Conservation (phyloP, 2,329 filamentous ascomycete genomes). For the Berkeleyomyces rouxiae region DNA sequence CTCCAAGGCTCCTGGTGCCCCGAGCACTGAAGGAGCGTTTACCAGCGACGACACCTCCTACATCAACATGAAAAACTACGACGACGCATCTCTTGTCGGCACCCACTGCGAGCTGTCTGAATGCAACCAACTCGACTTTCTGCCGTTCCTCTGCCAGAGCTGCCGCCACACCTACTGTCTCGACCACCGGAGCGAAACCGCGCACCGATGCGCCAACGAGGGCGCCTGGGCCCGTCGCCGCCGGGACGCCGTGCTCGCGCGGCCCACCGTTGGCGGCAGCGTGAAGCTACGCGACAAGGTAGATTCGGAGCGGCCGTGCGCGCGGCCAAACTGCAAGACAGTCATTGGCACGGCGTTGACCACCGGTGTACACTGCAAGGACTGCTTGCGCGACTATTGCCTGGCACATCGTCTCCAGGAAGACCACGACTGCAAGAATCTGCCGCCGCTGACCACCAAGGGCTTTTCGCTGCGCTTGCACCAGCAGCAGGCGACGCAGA, state of each 20-base stretch:
- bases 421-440: constrained; percentile 71
- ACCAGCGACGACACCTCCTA: constrained; percentile 36
- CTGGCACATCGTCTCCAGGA: constrained; percentile 59
- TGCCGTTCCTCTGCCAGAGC: constrained; percentile 85
- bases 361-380: constrained; percentile 53
- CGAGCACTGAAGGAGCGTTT: constrained; percentile 19
- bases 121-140: constrained; percentile 90
- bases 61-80: constrained; percentile 51
- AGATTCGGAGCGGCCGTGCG: constrained; percentile 47
- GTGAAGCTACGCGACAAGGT: constrained; percentile 37
- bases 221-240: constrained; percentile 46
- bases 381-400: constrained; percentile 60
- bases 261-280: constrained; percentile 36
- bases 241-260: constrained; percentile 36
- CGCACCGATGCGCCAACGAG: constrained; percentile 50
- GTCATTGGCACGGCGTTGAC: constrained; percentile 51
- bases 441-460: constrained; percentile 33
- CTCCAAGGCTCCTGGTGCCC: constrained; percentile 6
- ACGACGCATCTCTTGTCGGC: constrained; percentile 73
- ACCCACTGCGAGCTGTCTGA: constrained; percentile 80
- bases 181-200: constrained; percentile 74
- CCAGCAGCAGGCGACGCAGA: constrained; percentile 41
- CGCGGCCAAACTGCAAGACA: constrained; percentile 49
- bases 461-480: constrained; percentile 25
- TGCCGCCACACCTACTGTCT: constrained; percentile 77